phyloP scores from a whole-genome alignment of 2,329 filamentous ascomycete species.

The Talaromyces sp. region DNA sequence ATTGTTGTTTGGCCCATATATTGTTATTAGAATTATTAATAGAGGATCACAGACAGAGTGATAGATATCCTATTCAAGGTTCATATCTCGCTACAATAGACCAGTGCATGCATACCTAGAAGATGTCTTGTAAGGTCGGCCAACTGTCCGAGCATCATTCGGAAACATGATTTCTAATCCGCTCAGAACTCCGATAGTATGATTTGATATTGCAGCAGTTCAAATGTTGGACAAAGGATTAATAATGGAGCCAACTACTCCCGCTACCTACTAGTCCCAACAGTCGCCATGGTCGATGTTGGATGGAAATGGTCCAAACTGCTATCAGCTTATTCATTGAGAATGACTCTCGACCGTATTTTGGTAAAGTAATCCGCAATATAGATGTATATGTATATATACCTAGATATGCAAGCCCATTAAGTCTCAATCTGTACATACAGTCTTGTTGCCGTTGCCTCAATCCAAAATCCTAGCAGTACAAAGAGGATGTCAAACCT shows the following conservation, averaged over 20 bases:
- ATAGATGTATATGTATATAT: background rate
- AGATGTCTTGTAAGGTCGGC: background rate
- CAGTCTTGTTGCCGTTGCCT: background rate
- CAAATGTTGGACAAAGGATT: background rate
- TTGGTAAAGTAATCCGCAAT: background rate
- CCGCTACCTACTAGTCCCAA: background rate
- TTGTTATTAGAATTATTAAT: background rate
- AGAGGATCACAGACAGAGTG: background rate
- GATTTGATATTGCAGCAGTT: background rate
- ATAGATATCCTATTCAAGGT: no score
- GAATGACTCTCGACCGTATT: background rate
- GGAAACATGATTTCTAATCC: background rate
- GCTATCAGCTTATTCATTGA: background rate
- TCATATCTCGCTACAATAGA: no score
- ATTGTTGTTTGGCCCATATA: background rate
- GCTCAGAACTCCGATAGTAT: background rate
- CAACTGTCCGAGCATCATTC: background rate
- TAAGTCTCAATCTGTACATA: background rate
- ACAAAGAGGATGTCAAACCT: background rate
- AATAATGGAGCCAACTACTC: background rate
- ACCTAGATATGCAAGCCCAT: background rate
- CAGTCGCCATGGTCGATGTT: background rate
- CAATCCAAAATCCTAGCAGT: background rate
- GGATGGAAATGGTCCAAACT: background rate
- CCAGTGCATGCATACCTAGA: no score